phyloP scores from a whole-genome alignment of 75 land plant species.

The Ceratopteris richardii region DNA sequence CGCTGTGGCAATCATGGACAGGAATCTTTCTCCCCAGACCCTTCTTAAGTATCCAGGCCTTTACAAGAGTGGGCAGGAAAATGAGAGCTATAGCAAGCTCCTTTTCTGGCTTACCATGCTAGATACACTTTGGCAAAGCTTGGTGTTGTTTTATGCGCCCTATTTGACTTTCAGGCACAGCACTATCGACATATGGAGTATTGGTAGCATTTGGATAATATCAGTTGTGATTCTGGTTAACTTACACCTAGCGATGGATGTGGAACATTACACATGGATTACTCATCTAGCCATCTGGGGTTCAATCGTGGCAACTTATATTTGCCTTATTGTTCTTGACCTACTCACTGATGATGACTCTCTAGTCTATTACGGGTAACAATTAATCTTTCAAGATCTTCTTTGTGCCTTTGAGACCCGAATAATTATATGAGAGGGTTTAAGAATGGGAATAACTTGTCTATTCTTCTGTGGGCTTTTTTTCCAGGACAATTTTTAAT shows the following conservation, averaged over 20 bases:
- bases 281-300: constrained; percentile 74
- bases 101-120: constrained; percentile 82
- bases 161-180: constrained; percentile 35
- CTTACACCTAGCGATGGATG: constrained; percentile 75
- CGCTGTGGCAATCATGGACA: constrained; percentile 64
- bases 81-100: constrained; percentile 50
- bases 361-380: constrained; percentile 65
- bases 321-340: constrained; percentile 53
- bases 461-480: no score
- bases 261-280: no score
- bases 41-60: constrained; percentile 50
- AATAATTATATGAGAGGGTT: no score
- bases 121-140: constrained; percentile 85
- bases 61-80: constrained; percentile 63
- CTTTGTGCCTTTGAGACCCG: no score
- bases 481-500: constrained; percentile 18
- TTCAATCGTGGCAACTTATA: constrained; percentile 48
- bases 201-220: no score
- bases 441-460: no score
- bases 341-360: constrained; percentile 14
- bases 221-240: constrained; percentile 81
- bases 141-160: constrained; percentile 67
- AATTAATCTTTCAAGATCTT: no score
- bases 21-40: constrained; percentile 54
- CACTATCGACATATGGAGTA: constrained; percentile 62